Evolutionary conservation across 805 yeast species (phyloP), one percentile per base, ranked within the genome.

Genomic region (Cyberlindnera subsufficiens): DNA sequence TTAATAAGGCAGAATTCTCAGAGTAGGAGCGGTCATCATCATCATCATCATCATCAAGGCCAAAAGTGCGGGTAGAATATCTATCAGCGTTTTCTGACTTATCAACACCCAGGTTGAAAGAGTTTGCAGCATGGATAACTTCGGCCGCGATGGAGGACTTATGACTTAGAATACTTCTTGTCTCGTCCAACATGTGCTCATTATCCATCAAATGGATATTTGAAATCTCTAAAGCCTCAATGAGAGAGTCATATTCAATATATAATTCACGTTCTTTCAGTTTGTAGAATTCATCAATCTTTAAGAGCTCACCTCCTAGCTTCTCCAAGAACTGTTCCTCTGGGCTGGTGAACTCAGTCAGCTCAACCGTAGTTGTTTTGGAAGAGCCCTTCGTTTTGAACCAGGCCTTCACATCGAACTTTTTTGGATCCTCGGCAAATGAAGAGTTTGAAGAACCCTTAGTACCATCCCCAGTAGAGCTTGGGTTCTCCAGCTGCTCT

Each of bases 281-380:
- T 33, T 63, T 60, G 57, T 73, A 80, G 47, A 80, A 80, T 7
- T 58, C 64, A 53, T 77, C 78, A 44, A 80, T 69, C 50, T 76
- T 78, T 19, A 51, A 47, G 43, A 78, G 65, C 52, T 80, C 83
- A n/a, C 55, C 59, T 22, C 66, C 52, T 39, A 81, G 62, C 43
- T 67, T 69, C 30, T 66, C 60, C 32, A 78, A 48, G 46, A 81
- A 80, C 3, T 71, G 65, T 32, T 66, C 68, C 35, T 59, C 60
- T 6, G 74, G 64, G 27, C 37, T 48, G 32, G 20, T 56, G 61
- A 18, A 52, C 44, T 29, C 63, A 14, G 52, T 46, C 32, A 65
- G 40, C 43, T 64, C 68, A 17, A 32, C 30, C 1, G 56, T 53
- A 3, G 44, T 39, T 32, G 44, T 43, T 13, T 41, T 41, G 6